Evolutionary conservation across 2,329 filamentous ascomycete genomes (phyloP).

Genomic region (Neocatenulostroma microsporum): DNA sequence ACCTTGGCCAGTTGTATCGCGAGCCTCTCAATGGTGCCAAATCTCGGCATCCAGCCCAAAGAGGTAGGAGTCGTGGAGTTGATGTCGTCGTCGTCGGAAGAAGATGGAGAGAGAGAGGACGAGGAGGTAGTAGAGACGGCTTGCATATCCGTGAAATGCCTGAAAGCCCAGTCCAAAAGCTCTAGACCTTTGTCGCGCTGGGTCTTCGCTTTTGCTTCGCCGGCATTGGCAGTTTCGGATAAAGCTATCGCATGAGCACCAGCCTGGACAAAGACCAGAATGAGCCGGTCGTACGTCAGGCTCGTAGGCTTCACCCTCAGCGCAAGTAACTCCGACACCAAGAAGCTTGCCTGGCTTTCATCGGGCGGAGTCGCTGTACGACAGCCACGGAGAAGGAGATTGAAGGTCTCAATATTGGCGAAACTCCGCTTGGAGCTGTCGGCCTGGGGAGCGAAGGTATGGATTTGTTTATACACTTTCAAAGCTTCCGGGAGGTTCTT

Average conservation of each 20-base stretch:
- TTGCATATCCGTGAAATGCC: constrained; percentile 29
- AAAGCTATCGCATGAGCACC: constrained; percentile 12
- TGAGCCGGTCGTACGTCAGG: constrained; percentile 56
- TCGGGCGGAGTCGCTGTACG: constrained; percentile 25
- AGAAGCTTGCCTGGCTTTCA: constrained; percentile 52
- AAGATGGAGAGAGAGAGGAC: too few relatives aligned
- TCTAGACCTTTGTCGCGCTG: constrained; percentile 14
- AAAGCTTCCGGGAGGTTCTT: constrained; percentile 45
- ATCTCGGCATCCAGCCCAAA: constrained; percentile 24
- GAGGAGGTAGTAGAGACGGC: constrained; percentile 6
- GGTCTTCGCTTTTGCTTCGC: neutral
- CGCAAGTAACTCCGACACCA: constrained; percentile 55
- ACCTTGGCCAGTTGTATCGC: constrained; percentile 19
- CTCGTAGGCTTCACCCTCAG: constrained; percentile 47
- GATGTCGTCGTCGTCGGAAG: neutral
- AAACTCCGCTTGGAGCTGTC: constrained; percentile 17
- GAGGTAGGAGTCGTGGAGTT: neutral
- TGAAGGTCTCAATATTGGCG: constrained; percentile 50
- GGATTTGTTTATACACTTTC: constrained; percentile 54
- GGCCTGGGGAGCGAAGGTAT: constrained; percentile 30
- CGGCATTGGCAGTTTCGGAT: neutral
- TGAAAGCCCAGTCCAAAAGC: constrained; percentile 25
- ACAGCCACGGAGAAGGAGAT: constrained; percentile 40
- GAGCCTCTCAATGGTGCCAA: constrained; percentile 25
- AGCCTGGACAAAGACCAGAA: constrained; percentile 45